A percentile compares a stretch with the other conserved stretches of the same genome.
phyloP scores from a whole-genome alignment of 2,329 filamentous ascomycete genomes.

The Colletotrichum chlorophyti region DNA sequence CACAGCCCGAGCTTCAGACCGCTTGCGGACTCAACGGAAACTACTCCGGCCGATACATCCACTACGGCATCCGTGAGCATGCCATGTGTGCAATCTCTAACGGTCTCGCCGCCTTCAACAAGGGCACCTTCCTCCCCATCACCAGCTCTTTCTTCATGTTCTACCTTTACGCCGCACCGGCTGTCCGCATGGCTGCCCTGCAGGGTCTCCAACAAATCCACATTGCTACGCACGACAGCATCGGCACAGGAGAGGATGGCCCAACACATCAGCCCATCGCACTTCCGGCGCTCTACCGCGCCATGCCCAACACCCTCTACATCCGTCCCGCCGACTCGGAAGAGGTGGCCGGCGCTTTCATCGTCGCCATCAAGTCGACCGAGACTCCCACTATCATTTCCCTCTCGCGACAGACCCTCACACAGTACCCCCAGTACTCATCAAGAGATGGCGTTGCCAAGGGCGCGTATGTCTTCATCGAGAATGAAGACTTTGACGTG shows the following conservation, averaged over 20 bases:
- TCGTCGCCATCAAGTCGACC: constrained; percentile 48
- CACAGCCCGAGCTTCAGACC: constrained; percentile 42
- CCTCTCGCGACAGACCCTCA: constrained; percentile 50
- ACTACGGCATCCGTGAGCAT: constrained; percentile 66
- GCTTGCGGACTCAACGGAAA: constrained; percentile 59
- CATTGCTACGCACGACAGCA: constrained; percentile 66
- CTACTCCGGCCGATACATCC: constrained; percentile 62
- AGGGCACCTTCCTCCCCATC: constrained; percentile 61
- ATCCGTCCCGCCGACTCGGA: constrained; percentile 65
- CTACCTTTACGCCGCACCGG: constrained; percentile 49
- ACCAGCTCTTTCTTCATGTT: constrained; percentile 70
- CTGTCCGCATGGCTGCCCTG: constrained; percentile 45
- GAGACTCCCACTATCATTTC: constrained; percentile 55
- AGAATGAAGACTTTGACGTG: constrained; percentile 50
- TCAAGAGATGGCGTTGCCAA: constrained; percentile 46
- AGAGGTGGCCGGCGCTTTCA: constrained; percentile 62
- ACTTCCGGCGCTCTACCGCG: constrained; percentile 61
- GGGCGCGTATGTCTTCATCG: constrained; percentile 54
- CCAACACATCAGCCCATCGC: constrained; percentile 69
- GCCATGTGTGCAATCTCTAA: constrained; percentile 65
- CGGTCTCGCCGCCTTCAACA: constrained; percentile 63
- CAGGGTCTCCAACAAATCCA: constrained; percentile 62
- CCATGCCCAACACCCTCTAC: constrained; percentile 68
- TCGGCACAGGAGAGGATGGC: constrained; percentile 65
- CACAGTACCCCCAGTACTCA: constrained; percentile 45